Conservation (phyloP, 2,329 filamentous ascomycete genomes). For the Aphanoascus verrucosus region DNA sequence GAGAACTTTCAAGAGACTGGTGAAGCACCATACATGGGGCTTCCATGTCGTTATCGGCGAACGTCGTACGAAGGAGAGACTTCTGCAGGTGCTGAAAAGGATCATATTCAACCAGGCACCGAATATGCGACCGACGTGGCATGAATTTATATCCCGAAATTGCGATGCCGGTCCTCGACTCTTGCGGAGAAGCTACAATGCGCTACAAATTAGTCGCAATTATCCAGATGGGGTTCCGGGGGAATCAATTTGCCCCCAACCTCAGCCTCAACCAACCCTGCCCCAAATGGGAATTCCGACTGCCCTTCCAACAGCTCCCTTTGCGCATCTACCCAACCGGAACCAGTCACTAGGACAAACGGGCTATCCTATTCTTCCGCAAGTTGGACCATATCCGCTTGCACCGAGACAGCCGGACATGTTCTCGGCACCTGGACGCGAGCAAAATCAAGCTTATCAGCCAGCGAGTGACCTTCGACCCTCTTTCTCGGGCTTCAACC, state of each 20-base stretch:
- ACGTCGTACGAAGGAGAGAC: conserved; percentile 12
- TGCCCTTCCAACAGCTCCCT: background rate
- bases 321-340: background rate
- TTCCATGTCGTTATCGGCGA: conserved; percentile 10
- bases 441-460: background rate
- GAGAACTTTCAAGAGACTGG: conserved; percentile 10
- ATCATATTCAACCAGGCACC: conserved; percentile 16
- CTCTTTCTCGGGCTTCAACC: background rate
- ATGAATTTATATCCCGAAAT: conserved; percentile 13
- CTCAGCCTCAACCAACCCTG: background rate
- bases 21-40: conserved; percentile 16
- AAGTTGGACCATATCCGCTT: background rate
- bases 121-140: conserved; percentile 12
- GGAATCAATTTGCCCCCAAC: conserved; percentile 1
- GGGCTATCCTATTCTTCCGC: background rate
- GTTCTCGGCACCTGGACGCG: background rate
- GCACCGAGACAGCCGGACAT: background rate
- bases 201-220: conserved; percentile 12
- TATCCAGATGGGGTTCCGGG: conserved; percentile 10
- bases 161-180: conserved; percentile 16
- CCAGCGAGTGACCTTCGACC: background rate
- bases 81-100: conserved; percentile 14
- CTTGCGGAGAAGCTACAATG: conserved; percentile 12
- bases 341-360: background rate
- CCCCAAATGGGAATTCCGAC: background rate